These are phyloP conservation scores for Ilyonectria sp. DNA, from an alignment of 2,329 filamentous ascomycete species.

Conservation along the genomic window DNA sequence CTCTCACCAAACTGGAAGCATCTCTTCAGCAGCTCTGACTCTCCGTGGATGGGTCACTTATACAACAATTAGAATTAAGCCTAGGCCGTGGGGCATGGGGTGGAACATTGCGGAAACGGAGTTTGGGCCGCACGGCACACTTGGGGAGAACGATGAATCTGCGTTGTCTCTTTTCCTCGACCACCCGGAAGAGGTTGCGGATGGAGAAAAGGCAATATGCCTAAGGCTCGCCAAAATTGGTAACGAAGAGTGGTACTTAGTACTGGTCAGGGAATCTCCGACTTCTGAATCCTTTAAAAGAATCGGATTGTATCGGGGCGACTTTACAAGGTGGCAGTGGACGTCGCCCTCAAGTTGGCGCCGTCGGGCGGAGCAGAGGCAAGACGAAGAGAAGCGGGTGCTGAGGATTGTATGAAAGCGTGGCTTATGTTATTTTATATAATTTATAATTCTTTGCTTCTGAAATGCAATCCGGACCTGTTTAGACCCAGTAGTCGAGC, in stretches of 20 bases:
- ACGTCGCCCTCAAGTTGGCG: slow-evolving; percentile 23
- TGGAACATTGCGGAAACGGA: background rate
- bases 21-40: slow-evolving; percentile 15
- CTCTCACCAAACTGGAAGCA: slow-evolving; percentile 4
- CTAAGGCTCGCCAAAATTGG: slow-evolving; percentile 27
- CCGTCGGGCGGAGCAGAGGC: slow-evolving; percentile 21
- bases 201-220: slow-evolving; percentile 17
- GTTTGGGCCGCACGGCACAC: background rate
- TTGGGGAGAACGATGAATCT: slow-evolving; percentile 7
- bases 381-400: slow-evolving; percentile 24
- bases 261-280: slow-evolving; percentile 1
- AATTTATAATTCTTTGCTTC: too few species aligned
- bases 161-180: slow-evolving; percentile 11
- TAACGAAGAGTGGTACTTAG: slow-evolving; percentile 24
- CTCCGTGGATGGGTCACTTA: slow-evolving; percentile 19
- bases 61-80: slow-evolving; percentile 3
- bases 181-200: slow-evolving; percentile 18
- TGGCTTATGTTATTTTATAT: background rate
- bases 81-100: background rate
- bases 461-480: too few species aligned
- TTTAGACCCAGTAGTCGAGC: too few species aligned
- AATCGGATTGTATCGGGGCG: slow-evolving; percentile 17
- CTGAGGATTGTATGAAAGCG: slow-evolving; percentile 17
- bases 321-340: slow-evolving; percentile 29
- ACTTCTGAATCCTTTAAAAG: slow-evolving; percentile 12